A percentile compares a stretch with the other conserved stretches of the same genome.
Conservation (phyloP, 2,329 filamentous ascomycete species). For the Fusarium sp. region DNA sequence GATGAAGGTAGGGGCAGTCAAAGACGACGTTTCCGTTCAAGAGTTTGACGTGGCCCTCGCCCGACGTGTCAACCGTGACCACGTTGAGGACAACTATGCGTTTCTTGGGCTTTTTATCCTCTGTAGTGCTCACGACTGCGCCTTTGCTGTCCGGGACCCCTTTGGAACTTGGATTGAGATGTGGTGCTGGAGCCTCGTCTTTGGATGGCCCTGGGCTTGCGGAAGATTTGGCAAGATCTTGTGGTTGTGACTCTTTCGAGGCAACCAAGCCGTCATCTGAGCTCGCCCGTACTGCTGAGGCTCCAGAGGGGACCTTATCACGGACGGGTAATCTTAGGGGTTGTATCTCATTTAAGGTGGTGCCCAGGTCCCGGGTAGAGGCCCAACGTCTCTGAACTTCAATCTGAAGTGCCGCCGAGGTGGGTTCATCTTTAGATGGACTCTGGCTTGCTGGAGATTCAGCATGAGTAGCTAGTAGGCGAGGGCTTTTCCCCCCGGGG, state of each 20-base stretch:
- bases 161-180: not conserved
- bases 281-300: not conserved
- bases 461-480: fast-evolving
- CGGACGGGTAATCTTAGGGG: not conserved
- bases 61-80: not conserved
- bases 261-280: not conserved
- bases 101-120: not conserved
- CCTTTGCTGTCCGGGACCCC: not conserved
- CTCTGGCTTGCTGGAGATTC: not conserved
- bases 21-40: not conserved
- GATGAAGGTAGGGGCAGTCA: not conserved
- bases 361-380: not conserved
- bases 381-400: not conserved
- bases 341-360: not conserved
- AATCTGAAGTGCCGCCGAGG: not conserved
- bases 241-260: not conserved
- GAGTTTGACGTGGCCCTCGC: not conserved
- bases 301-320: not conserved
- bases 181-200: not conserved
- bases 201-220: not conserved
- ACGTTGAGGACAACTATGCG: not conserved
- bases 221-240: too few species aligned
- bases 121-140: not conserved
- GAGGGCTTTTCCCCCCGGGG: not conserved
- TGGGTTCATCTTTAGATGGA: not conserved